Base-by-base conservation (phyloP, 116 monocot species). In the Posidonia oceanica region DNA sequence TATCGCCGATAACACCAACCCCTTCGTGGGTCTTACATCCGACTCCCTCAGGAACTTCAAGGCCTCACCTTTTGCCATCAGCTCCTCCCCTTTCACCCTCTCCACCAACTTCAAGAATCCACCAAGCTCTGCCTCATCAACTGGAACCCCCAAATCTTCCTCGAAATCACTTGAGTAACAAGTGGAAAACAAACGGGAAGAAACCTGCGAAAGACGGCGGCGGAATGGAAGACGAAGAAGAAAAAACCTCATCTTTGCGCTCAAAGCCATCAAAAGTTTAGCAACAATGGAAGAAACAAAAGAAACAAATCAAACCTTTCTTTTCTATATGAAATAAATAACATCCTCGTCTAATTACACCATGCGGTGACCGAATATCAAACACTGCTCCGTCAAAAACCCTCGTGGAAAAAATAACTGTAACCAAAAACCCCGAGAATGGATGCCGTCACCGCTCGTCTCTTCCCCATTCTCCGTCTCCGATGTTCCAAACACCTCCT, bases 161-260 rank as follows among this genome's bases (percentile, higher is more conserved):
- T 85, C 84, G 70, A 77, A 80, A 56, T 90, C 80, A 69, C 80
- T 77, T 52, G 63, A 2, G 14, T 71, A 67, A 60, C 39, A 63
- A 21, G 23, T n/a, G 20, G 16, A 23, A 41, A 52, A 51, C 8
- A 57, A 63, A 39, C 63, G 57, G 7, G 39, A 64, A 38, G 39
- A 39, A 64, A 17, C 36, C 61, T 55, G 23, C 36, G 38, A 20
- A 59, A 61, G 56, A 42, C 8, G 42, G 41, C 11, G 40, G n/a
- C n/a, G 66, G 66, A 40, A n/a, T 44, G 44, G 66, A 42, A 66
- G 3, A 66, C 8, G 18, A 22, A 60, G 18, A 22, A 60, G 66
- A 12, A 66, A 54, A 21, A 29, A 14, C 21, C 36, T 61, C 36
- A 36, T 61, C 61, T 21, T 60, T 22, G 36, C 11, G 14, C 11